phyloP scores from a whole-genome alignment of 345 rosid genomes.

The Ceriops zippeliana region DNA sequence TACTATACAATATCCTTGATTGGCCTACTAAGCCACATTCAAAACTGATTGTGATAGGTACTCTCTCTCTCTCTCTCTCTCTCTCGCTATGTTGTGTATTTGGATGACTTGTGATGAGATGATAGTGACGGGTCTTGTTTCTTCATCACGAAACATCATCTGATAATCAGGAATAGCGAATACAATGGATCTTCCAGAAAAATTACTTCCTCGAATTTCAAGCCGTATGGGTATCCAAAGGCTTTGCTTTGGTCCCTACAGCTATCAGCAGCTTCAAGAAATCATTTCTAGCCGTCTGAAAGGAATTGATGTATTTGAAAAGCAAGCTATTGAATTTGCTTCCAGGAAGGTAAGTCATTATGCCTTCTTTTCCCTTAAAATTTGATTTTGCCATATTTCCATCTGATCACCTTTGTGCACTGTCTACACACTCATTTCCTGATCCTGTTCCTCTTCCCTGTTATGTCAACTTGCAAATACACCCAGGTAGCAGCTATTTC shows the following conservation, averaged over 20 bases:
- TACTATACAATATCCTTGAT: conserved; percentile 84
- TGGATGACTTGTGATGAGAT: neutral
- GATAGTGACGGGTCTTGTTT: conserved; percentile 5
- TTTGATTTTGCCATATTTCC: conserved; percentile 4
- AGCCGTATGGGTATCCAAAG: conserved; percentile 97
- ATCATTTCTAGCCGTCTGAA: conserved; percentile 74
- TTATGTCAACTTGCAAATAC: conserved; percentile 6
- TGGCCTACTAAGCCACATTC: conserved; percentile 94
- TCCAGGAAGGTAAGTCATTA: conserved; percentile 63
- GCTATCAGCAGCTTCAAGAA: conserved; percentile 88
- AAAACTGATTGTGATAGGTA: conserved; percentile 79
- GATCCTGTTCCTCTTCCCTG: neutral
- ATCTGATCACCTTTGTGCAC: neutral
- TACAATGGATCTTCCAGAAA: conserved; percentile 99
- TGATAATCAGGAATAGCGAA: conserved; percentile 75
- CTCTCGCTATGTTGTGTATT: neutral
- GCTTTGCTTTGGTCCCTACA: conserved; percentile 94
- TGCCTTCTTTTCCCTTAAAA: neutral
- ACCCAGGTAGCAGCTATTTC: conserved; percentile 88
- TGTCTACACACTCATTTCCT: neutral
- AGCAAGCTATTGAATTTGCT: conserved; percentile 91
- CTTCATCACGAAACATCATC: neutral
- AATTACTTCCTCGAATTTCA: conserved; percentile 93
- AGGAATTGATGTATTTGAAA: conserved; percentile 83
- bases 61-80: neutral